Evolutionary conservation across 2,329 filamentous ascomycete species (phyloP).

Genomic region (Xylaria hypoxylon): DNA sequence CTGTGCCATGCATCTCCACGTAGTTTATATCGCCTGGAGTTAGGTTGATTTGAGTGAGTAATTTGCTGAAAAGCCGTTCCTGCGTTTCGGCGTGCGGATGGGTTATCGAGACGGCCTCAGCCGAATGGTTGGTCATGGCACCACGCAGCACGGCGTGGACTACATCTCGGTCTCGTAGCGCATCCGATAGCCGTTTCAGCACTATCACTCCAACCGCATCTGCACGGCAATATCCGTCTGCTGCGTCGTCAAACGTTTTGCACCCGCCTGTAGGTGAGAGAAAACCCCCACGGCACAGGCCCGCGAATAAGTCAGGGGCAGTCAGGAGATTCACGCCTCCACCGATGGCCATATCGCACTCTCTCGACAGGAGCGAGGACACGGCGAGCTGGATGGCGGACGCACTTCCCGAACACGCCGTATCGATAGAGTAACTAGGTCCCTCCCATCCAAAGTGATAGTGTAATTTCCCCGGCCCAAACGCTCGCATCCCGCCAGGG

Average conservation of each 20-base stretch:
- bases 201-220: constrained; percentile 40
- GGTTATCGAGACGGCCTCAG: constrained; percentile 77
- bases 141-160: constrained; percentile 69
- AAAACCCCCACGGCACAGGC: constrained; percentile 71
- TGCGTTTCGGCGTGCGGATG: constrained; percentile 75
- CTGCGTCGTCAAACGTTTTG: constrained; percentile 38
- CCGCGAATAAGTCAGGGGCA: constrained; percentile 72
- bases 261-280: constrained; percentile 43
- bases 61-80: constrained; percentile 67
- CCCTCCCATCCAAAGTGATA: constrained; percentile 51
- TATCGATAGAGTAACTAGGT: constrained; percentile 48
- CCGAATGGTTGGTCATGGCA: constrained; percentile 77
- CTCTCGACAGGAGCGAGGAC: constrained; percentile 70
- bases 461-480: constrained; percentile 53
- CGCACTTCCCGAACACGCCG: constrained; percentile 48
- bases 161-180: constrained; percentile 41
- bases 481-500: constrained; percentile 51
- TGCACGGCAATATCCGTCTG: constrained; percentile 41
- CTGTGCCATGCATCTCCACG: constrained; percentile 77
- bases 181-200: constrained; percentile 42
- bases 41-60: constrained; percentile 68
- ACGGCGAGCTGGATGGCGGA: constrained; percentile 53
- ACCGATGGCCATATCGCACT: constrained; percentile 68
- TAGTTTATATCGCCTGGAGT: constrained; percentile 66
- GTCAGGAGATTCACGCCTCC: constrained; percentile 47